Evolutionary conservation across 2,329 filamentous ascomycete genomes (phyloP), one percentile per base, ranked within the genome.

Genomic region (Talaromyces atroroseus): DNA sequence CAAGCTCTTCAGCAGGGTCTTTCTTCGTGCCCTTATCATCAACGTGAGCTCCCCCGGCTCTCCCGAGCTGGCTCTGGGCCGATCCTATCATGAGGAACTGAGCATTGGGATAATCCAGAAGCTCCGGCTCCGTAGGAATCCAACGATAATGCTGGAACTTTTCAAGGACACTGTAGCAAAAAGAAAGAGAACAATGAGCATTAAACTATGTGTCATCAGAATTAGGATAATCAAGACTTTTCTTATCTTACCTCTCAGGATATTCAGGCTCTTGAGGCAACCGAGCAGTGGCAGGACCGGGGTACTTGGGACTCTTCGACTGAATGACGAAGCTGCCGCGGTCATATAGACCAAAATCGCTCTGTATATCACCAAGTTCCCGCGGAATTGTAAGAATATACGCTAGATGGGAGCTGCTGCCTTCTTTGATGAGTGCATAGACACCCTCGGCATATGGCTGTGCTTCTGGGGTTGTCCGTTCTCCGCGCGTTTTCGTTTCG

Each of bases 381-480:
- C 80, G 74, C 0, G 90, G 90, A 26, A 92, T 79, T 0, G 89
- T 95, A 49, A 91, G 75, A 58, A 91, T 81, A 66, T 96, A 96
- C 0, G 82, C 88, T 8, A 96, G 77, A 64, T 95, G 90, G 1
- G 85, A 89, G 49, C 87, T 82, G 0, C 85, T 78, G 1, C 84
- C 84, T 0, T 86, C 89, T 2, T 81, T 83, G 0, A 87, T 90
- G 52, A 96, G 85, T 0, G 87, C 87, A 64, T 96, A 96, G 0
- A 95, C 84, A 0, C 91, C 92, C 69, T 95, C 90, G 0, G 85
- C 91, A n/a, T 91, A 78, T 0, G 89, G 88, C 0, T 82, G 86
- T 1, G 88, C 86, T 1, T 87, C 83, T 0, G 89, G 85, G 0
- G 78, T 80, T 51, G 87, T 84, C 12, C 88, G 82, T 14, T 81